Base-by-base conservation (phyloP, 2,329 filamentous ascomycete genomes). In the Beauveria caledonica region DNA sequence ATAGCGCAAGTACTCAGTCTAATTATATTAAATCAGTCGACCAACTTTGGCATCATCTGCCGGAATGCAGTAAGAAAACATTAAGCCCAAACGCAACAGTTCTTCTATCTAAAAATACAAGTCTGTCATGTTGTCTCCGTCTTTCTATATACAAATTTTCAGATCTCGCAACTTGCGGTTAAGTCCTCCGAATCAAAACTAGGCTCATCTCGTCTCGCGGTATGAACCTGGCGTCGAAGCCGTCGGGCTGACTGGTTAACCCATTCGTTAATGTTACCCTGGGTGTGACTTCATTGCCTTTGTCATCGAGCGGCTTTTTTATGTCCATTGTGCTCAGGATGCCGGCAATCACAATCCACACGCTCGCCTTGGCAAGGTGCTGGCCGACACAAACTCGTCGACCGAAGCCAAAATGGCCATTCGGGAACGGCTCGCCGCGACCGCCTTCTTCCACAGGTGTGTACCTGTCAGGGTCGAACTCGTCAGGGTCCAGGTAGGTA, bases 331-430 rank as follows among this genome's bases (percentile, higher is more conserved):
- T 73, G 17, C 75, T 71, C 42, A 80, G 63, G 44, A 78, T 69
- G 0, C 68, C 72, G 0, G 73, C 73, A 40, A 78, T 65, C 1
- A 73, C 70, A 17, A 76, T 75, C 67, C 73, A 78, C 2, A 78
- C 70, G 33, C 71, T 73, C 3, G 73, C 73, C 29, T 73, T 77
- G 2, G 81, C 82, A 10, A 86, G 67, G 54, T 76, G 74, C 62
- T 78, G 75, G 0, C 81, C 80, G 5, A 76, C 72, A 64, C 80
- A 84, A 10, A 79, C 73, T 21, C 81, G 73, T 21, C 77, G 74
- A 1, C 81, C 81, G 67, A 80, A 83, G 3, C 81, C 80, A 67
- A 84, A 80, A 40, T 76, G 76, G 1, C 77, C 79, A 19, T 68
- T 70, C 0, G 77, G 78, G 51, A 73, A 70, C 21, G 80, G 77